Base-by-base conservation (phyloP, 75 land plant genomes). In the Adiantum capillusveneris region DNA sequence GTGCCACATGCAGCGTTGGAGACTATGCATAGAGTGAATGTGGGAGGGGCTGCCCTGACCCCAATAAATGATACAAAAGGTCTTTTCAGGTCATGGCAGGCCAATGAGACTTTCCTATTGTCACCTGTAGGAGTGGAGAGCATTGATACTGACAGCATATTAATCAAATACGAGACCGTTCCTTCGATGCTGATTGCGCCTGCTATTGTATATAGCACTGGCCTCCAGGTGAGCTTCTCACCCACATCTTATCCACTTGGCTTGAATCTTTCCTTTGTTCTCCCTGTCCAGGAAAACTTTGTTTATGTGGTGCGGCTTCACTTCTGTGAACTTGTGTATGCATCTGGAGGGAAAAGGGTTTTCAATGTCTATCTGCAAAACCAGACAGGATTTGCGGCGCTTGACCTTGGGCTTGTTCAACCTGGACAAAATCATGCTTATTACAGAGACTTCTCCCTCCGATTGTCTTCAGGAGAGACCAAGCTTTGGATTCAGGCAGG, bases 401-500 rank as follows among this genome's bases (percentile, higher is more conserved):
- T 46, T 0, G 73, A 64, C 60, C 56, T 79, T 43, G 7, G 42
- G 37, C n/a, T n/a, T 63, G 5, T 49, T 71, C 11, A 46, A 20
- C 14, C 14, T 46, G 77, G 62, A 17, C 44, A 17, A 20, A 56
- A 88, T 59, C 79, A 24, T 16, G 85, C 81, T 24, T 64, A 66
- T n/a, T 74, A 80, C 70, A 55, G 51, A 27, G 93, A 88, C 56
- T 88, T 57, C 50, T 16, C 50, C 2, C 77, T 65, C 43, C 28
- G 66, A 12, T 44, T 72, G 0, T 57, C 60, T 3, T 67, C 72
- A 12, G 7, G 37, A 34, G 30, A 57, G 21, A 53, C 63, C 55
- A 70, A 74, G 0, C 59, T 88, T 51, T 81, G 88, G 89, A 52
- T 88, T 30, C 85, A 88, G 42, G 42, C 86, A 11, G 94, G 94